Conservation (phyloP, 345 rosid genomes). For the Salix suchowensis region DNA sequence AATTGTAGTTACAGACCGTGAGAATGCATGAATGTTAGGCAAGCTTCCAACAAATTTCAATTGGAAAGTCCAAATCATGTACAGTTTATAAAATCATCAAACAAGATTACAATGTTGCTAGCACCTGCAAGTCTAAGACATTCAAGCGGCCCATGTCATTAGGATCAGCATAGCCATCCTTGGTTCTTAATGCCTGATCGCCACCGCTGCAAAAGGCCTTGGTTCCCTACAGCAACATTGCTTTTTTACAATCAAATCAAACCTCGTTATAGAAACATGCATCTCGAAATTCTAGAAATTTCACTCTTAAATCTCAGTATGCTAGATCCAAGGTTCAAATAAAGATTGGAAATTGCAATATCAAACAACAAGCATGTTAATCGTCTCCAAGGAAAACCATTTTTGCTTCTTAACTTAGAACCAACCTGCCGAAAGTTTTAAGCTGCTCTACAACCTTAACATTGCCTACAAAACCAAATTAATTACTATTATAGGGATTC, state of each 20-base stretch:
- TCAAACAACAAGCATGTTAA: not conserved
- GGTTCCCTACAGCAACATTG: slow-evolving; percentile 54
- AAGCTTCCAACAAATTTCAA: slow-evolving; percentile 4
- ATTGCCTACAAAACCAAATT: no score
- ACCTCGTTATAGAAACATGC: not conserved
- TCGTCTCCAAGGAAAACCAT: not conserved
- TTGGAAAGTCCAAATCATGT: not conserved
- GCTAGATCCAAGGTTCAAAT: no score
- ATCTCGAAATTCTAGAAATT: not conserved
- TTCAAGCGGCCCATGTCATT: slow-evolving; percentile 64
- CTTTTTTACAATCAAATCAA: slow-evolving; percentile 1
- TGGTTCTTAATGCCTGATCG: slow-evolving; percentile 71
- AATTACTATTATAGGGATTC: no score
- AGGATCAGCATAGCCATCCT: slow-evolving; percentile 76
- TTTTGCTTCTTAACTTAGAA: no score
- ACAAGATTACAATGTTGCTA: not conserved
- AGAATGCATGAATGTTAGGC: not conserved
- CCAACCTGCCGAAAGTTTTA: no score
- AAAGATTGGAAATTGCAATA: not conserved
- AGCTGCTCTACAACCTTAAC: no score
- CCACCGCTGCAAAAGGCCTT: slow-evolving; percentile 94
- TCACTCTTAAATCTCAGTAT: no score
- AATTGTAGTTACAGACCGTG: not conserved
- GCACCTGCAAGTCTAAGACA: slow-evolving; percentile 85
- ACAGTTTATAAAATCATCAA: not conserved